Evolutionary conservation across 306 rosid species (phyloP).

Genomic region (Gastrolobium villosum): DNA sequence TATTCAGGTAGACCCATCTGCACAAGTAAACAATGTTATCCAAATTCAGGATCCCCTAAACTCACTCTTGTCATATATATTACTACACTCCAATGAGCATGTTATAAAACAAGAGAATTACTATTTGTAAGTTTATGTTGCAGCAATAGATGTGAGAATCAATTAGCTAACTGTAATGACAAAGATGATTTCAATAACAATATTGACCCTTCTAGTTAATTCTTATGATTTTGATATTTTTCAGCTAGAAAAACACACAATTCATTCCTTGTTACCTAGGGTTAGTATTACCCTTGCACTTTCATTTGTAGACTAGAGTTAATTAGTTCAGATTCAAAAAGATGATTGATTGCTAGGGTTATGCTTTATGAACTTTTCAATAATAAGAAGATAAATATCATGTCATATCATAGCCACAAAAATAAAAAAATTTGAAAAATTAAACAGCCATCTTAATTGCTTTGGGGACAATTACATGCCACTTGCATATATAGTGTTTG

Average conservation of each 20-base stretch:
- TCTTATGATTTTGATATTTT: conserved; percentile 14
- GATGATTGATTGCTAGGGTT: conserved; percentile 55
- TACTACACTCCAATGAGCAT: not conserved
- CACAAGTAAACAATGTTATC: conserved; percentile 43
- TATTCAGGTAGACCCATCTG: conserved; percentile 84
- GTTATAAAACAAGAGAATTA: not conserved
- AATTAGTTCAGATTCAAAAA: conserved; percentile 32
- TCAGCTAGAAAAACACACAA: conserved; percentile 9
- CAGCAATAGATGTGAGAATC: conserved; percentile 9
- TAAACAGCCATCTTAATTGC: conserved; percentile 30
- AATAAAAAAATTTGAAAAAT: not conserved
- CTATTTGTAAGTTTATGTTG: conserved; percentile 19
- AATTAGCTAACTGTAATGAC: conserved; percentile 19
- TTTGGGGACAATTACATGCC: conserved; percentile 41
- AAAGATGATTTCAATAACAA: conserved; percentile 13
- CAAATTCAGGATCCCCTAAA: conserved; percentile 48
- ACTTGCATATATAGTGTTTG: conserved; percentile 33
- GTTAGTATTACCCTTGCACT: conserved; percentile 26
- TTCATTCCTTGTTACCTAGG: conserved; percentile 36
- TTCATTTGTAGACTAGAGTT: conserved; percentile 7
- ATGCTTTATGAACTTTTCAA: conserved; percentile 32
- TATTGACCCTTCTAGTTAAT: not conserved
- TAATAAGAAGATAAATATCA: conserved; percentile 36
- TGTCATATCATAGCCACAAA: conserved; percentile 40
- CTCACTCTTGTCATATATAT: conserved; percentile 9